Base-by-base conservation (phyloP, 768 basidiomycete species). In the Rhizopogon roseolus region DNA sequence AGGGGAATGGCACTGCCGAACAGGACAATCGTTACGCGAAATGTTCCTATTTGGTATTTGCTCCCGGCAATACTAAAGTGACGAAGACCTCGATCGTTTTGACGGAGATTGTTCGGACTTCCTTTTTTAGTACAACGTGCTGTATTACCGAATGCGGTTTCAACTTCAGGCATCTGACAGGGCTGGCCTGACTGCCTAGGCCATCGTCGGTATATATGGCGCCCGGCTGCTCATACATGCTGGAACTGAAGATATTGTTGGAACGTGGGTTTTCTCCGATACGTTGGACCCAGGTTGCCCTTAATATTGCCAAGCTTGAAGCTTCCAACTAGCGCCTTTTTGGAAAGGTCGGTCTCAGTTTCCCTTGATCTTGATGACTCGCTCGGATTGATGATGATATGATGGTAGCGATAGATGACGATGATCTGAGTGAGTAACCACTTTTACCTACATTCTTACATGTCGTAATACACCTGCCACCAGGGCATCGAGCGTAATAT, bases 31-130 rank as follows among this genome's bases (percentile, higher is more conserved):
- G 7, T 36, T 14, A 39, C 42, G 55, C 14, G 13, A 22, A 41
- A 22, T 37, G 49, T 41, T 57, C 53, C 34, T 10, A 42, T 25
- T 50, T 42, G 29, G 34, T 5, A 36, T 13, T 11, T 50, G 27
- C 17, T 41, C 29, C 40, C 9, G 28, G 34, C 34, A 44, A 36
- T 13, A 17, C 13, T 7, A 51, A 51, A 42, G 0, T 13, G 48
- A 19, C n/a, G 7, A 39, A 19, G 29, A 53, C 49, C 52, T 48
- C 29, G 34, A 53, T 53, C 39, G 28, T 5, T 11, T 17, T 36
- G 19, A 52, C 40, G 54, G 54, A 16, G 41, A 53, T 55, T 53
- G 50, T 54, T 45, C 54, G 54, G 54, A 4, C 17, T 19, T 49
- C 45, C 41, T 7, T 29, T 38, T 6, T 28, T 22, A 10, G 41